A percentile compares a stretch with the other conserved stretches of the same genome.
Conservation (phyloP, 495 filamentous ascomycete species). For the Cladorrhinum samala region DNA sequence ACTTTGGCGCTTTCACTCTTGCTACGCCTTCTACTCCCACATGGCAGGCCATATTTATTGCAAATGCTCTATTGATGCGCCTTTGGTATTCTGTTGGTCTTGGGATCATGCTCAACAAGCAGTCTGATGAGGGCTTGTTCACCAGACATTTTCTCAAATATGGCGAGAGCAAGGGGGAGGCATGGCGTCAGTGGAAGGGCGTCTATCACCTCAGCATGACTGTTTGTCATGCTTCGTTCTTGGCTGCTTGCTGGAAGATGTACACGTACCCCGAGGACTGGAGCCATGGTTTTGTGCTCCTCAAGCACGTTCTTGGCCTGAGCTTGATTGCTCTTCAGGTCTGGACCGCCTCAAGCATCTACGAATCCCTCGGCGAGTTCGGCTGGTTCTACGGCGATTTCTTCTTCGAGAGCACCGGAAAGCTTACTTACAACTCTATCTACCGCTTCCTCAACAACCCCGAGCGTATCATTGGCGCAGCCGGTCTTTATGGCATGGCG, state of each 20-base stretch:
- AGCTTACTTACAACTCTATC: slow-evolving; percentile 92
- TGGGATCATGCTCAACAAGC: slow-evolving; percentile 73
- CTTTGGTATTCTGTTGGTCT: slow-evolving; percentile 90
- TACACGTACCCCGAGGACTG: slow-evolving; percentile 79
- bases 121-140: slow-evolving; percentile 87
- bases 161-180: slow-evolving; percentile 81
- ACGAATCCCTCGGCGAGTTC: slow-evolving; percentile 94
- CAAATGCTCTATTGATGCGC: slow-evolving; percentile 75
- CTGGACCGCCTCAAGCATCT: slow-evolving; percentile 91
- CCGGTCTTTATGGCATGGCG: slow-evolving; percentile 93
- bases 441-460: slow-evolving; percentile 98
- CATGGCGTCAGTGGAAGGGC: slow-evolving; percentile 97
- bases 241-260: slow-evolving; percentile 94
- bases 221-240: slow-evolving; percentile 82
- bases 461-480: slow-evolving; percentile 85
- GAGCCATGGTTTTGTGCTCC: slow-evolving; percentile 72
- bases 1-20: slow-evolving; percentile 63
- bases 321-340: slow-evolving; percentile 80
- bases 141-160: slow-evolving; percentile 96
- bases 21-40: slow-evolving; percentile 70
- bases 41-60: slow-evolving; percentile 71
- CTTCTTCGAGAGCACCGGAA: slow-evolving; percentile 80
- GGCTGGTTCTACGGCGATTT: slow-evolving; percentile 99
- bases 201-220: slow-evolving; percentile 88
- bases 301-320: slow-evolving; percentile 78